Evolutionary conservation across 2,329 filamentous ascomycete species (phyloP), one percentile per base, ranked within the genome.

Genomic region (Sporothrix pseudoabietina): DNA sequence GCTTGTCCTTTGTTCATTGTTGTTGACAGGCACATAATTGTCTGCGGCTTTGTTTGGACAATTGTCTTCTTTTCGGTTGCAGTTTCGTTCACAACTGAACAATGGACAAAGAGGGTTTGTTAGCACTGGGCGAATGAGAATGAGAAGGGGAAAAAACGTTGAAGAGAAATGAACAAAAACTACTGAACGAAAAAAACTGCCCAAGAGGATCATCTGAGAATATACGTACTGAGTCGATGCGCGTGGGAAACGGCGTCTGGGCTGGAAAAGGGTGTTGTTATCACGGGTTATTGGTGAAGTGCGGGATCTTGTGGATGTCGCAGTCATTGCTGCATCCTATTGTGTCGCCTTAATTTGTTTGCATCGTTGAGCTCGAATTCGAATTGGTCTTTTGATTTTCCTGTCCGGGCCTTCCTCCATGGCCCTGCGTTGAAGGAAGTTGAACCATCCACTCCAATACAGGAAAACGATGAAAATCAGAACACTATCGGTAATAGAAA

Each of bases 1-100:
- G n/a, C 7, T 52, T 35, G 35, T 30, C n/a, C 52, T 70, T 70
- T 70, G 49, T 70, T 70, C 52, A 39, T 44, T 70, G 68, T 55
- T 47, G 12, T 19, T 30, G 30, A 55, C 26, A 44, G 19, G 32
- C 14, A 54, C 39, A 14, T 16, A 6, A 30, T 19, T 52, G 3
- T 32, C 1, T 5, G 26, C 9, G 61, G 61, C 63, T 35, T 52
- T 52, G 44, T 68, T 8, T 35, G 6, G 16, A 26, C 2, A 39
- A 19, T 6, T 7, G 32, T n/a, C 16, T 8, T 55, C 52, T n/a
- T 19, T 32, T 6, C 2, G 19, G 19, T n/a, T 22, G n/a, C 12
- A 14, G 6, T 32, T 26, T 41, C 39, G 32, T 2, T 22, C 47
- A 54, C 9, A 55, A 12, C 32, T 69, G 2, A 16, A 30, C 39